Evolutionary conservation across 768 basidiomycete genomes (phyloP), one percentile per base, ranked within the genome.

Genomic region (Kwoniella shandongensis): DNA sequence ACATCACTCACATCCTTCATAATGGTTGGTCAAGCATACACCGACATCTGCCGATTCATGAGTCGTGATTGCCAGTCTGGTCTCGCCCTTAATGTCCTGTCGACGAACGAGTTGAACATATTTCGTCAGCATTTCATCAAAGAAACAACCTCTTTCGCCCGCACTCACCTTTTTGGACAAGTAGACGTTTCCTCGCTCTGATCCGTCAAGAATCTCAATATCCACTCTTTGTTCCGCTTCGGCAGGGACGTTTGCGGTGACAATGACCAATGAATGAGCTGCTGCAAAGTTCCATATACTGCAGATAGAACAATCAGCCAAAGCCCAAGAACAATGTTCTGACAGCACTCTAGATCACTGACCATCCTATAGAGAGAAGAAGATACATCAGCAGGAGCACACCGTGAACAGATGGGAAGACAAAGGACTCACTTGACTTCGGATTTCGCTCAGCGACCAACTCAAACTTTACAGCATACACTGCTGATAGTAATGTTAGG

Each of bases 261-360:
- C 91, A 67, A 99, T 90, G 73, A 97, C 90, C 32, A 98, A 86
- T 5, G 89, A 83, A 67, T 91, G 86, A 5, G 82, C 78, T 70
- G 92, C 88, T 8, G 86, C 94, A 22, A 87, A 80, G 74, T 99
- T 96, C 96, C 96, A 99, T 54, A 98, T 86, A 78, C 94, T 97
- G 27, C 10, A 11, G 45, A n/a, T 29, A 26, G 12, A 17, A 27
- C 17, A 26, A 36, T 25, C 30, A n/a, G 11, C n/a, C 6, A 23
- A 18, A 39, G 18, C 35, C 20, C 22, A n/a, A 12, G 3, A 38
- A 1, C 13, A 13, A 10, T 15, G 2, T 29, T 11, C 47, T 8
- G 36, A 12, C 10, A 38, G 22, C 12, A 38, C 27, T 13, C 35
- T 22, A 25, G 22, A 12, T 13, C 46, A 63, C 61, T 51, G 52